A percentile compares a stretch with the other conserved stretches of the same genome.
phyloP scores from a whole-genome alignment of 805 yeast genomes.

The Lipomyces spencermartinsiae region DNA sequence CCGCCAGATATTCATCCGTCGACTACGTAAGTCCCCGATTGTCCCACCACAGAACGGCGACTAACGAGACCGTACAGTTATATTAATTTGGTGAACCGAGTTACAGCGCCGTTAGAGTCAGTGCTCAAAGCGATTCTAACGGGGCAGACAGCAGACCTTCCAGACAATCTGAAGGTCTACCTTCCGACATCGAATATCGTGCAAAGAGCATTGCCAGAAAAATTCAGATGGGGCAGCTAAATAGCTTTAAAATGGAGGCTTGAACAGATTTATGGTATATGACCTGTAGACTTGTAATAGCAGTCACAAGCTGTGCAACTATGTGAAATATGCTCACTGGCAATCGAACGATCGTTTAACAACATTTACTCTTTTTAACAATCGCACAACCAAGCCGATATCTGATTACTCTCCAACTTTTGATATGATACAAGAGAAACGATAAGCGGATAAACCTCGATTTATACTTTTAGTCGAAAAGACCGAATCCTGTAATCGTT shows the following conservation, averaged over 20 bases:
- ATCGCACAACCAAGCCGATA: conserved; percentile 11
- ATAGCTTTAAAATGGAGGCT: no score
- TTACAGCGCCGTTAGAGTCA: conserved; percentile 58
- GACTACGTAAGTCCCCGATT: conserved; percentile 19
- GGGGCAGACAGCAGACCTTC: conserved; percentile 50
- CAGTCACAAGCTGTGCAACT: not conserved
- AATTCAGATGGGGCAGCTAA: conserved; percentile 29
- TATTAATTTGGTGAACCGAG: conserved; percentile 53
- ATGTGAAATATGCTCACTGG: not conserved
- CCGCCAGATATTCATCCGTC: conserved; percentile 28
- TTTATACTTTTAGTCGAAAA: conserved; percentile 76
- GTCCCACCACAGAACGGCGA: conserved; percentile 24
- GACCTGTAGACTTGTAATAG: not conserved
- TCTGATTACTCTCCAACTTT: conserved; percentile 4
- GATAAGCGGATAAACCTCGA: not conserved
- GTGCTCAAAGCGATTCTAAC: conserved; percentile 73
- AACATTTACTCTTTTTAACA: not conserved
- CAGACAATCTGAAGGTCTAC: conserved; percentile 35
- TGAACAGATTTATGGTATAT: not conserved
- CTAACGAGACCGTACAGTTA: conserved; percentile 43
- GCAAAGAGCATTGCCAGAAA: conserved; percentile 28
- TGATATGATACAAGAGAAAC: not conserved
- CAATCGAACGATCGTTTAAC: not conserved
- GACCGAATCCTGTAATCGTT: conserved; percentile 70
- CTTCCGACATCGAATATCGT: conserved; percentile 28